These are phyloP conservation scores for Penicillium verhagenii DNA, from an alignment of 495 filamentous ascomycete genomes.

Conservation along the genomic window DNA sequence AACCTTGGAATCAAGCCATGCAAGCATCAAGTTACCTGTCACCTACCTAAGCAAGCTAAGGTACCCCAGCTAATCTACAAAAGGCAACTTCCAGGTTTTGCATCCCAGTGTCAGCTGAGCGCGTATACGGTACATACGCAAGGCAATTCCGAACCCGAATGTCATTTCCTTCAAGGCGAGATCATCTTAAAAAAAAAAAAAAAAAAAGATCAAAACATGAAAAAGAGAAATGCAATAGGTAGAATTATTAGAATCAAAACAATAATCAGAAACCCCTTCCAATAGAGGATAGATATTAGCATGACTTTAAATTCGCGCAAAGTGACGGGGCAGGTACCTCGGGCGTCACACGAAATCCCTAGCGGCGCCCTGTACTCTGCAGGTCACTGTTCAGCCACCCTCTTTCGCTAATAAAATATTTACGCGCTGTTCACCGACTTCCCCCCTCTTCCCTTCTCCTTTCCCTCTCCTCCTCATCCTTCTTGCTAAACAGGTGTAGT, in stretches of 20 bases:
- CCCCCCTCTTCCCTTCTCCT: constrained; percentile 23
- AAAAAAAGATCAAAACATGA: background rate
- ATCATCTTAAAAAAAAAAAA: background rate
- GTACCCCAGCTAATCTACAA: background rate
- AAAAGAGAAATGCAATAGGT: background rate
- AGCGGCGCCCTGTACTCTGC: constrained; percentile 11
- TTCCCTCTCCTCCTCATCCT: constrained; percentile 11
- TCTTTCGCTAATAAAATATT: constrained; percentile 24
- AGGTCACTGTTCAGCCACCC: constrained; percentile 22
- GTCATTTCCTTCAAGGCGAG: background rate
- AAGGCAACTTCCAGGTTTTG: constrained; percentile 1
- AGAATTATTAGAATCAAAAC: background rate
- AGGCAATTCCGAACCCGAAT: background rate
- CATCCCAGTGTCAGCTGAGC: background rate
- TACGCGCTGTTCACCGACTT: constrained; percentile 30
- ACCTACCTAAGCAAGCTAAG: background rate
- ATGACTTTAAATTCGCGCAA: constrained; percentile 6
- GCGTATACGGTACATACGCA: background rate
- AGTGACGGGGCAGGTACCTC: constrained; percentile 9
- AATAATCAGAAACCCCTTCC: background rate
- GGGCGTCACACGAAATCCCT: background rate
- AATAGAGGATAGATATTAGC: background rate
- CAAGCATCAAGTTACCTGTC: background rate
- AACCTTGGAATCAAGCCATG: background rate
- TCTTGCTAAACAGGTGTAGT: constrained; percentile 37